Evolutionary conservation across 495 filamentous ascomycete species (phyloP).

Genomic region (Durotheca rogersii): DNA sequence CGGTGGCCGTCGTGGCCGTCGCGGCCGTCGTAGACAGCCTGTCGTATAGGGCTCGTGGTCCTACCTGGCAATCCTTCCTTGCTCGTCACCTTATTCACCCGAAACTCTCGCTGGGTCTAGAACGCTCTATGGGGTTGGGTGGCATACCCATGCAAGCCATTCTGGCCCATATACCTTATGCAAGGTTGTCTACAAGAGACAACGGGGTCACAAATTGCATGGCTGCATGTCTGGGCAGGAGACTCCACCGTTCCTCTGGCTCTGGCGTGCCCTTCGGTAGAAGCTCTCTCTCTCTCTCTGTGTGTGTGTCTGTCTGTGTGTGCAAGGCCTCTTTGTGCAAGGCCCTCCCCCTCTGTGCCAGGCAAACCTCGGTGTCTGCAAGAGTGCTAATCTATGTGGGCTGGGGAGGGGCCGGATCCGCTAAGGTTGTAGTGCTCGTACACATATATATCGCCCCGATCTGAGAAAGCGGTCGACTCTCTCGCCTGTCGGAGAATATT

Average conservation of each 20-base stretch:
- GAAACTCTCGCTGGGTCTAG: slow-evolving; percentile 28
- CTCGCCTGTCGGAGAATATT: slow-evolving; percentile 32
- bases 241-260: slow-evolving; percentile 29
- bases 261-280: slow-evolving; percentile 21
- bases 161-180: slow-evolving; percentile 27
- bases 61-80: slow-evolving; percentile 21
- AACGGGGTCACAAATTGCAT: slow-evolving; percentile 31
- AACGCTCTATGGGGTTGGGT: slow-evolving; percentile 28
- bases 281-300: too few species aligned
- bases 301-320: too few species aligned
- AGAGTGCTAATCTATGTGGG: slow-evolving; percentile 30
- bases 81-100: slow-evolving; percentile 33
- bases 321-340: too few species aligned
- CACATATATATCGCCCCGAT: slow-evolving; percentile 28
- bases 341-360: slow-evolving; percentile 29
- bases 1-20: too few species aligned
- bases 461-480: slow-evolving; percentile 27
- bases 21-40: slow-evolving; percentile 5
- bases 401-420: slow-evolving; percentile 16
- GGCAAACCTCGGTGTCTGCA: slow-evolving; percentile 33
- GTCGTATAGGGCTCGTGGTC: slow-evolving; percentile 22
- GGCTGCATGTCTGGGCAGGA: slow-evolving; percentile 24
- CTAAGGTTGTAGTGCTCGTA: slow-evolving; percentile 22
- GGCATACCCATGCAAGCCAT: slow-evolving; percentile 33
- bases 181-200: slow-evolving; percentile 30